Evolutionary conservation across 2,329 filamentous ascomycete genomes (phyloP), one percentile per base, ranked within the genome.

Genomic region (Aschersonia sp.): DNA sequence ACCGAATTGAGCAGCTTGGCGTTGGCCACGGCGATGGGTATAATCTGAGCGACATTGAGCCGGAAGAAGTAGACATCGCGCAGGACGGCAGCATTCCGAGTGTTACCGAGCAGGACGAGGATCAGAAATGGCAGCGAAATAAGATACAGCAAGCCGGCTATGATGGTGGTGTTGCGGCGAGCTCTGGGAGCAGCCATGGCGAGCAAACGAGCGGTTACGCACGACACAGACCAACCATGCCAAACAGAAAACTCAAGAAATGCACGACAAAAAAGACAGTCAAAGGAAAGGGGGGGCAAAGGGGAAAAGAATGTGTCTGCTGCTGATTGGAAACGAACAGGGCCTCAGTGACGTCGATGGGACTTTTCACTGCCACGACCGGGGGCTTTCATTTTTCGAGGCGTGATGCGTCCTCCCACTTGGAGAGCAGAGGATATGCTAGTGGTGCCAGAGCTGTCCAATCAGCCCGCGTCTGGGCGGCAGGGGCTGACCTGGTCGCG

Each of bases 1-100:
- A 95, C 89, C 44, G 82, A 88, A 69, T 94, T 94, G 65, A 94
- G 84, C 44, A 95, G 73, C 30, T 74, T 67, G 7, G 80, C 79
- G 60, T 89, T 84, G 42, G 84, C 82, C 12, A 86, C 76, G 4
- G 77, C 79, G 35, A 78, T 70, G 0, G 85, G 84, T 49, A 95
- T 82, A 60, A 96, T 84, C 58, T 94, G 77, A 55, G 85, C 78
- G 45, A 96, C 75, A 64, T 94, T 77, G 57, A 96, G 77, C 56
- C 82, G 84, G 64, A 94, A 83, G 65, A 96, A 92, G 68, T 85
- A 95, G 56, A 85, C 86, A 50, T 78, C 68, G 51, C 75, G 76
- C 35, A 89, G 70, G 5, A 84, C 74, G 12, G 71, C 59, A 49
- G 73, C 74, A 56, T 79, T 70, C 56, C 71, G 73, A 47, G 81